A percentile compares a stretch with the other conserved stretches of the same genome.
Conservation (phyloP, 306 rosid genomes). For the Lagenaria siceraria region DNA sequence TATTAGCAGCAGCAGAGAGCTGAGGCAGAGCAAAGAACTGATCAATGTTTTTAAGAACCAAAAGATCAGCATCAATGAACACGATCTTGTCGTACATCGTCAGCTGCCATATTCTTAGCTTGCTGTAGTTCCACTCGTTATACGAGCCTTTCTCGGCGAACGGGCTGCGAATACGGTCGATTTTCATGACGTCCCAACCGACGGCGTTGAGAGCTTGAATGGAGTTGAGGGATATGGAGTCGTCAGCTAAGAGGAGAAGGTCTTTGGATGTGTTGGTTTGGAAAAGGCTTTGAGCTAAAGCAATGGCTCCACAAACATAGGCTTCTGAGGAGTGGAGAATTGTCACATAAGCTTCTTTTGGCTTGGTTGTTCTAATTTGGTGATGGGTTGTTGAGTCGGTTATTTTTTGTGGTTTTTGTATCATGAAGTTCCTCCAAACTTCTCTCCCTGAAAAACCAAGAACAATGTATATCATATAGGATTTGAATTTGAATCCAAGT, state of each 20-base stretch:
- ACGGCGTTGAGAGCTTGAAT: constrained; percentile 30
- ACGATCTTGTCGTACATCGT: constrained; percentile 42
- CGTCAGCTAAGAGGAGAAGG: constrained; percentile 60
- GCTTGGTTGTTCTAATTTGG: background rate
- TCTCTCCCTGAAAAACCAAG: constrained; percentile 28
- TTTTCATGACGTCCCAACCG: constrained; percentile 48
- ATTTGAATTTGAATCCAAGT: too few species aligned
- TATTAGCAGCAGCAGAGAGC: constrained; percentile 51
- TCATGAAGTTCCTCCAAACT: constrained; percentile 21
- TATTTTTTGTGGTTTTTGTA: background rate
- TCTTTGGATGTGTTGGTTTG: constrained; percentile 33
- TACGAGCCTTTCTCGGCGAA: constrained; percentile 40
- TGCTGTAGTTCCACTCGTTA: constrained; percentile 83
- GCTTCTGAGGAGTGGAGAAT: constrained; percentile 76
- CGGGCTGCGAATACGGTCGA: constrained; percentile 45
- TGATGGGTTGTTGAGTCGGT: background rate
- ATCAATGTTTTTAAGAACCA: constrained; percentile 35
- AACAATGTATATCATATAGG: too few species aligned
- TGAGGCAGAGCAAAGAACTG: constrained; percentile 32
- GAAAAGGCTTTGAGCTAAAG: constrained; percentile 68
- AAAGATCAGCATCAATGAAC: constrained; percentile 59
- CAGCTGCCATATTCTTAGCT: constrained; percentile 64
- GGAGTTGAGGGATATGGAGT: constrained; percentile 33
- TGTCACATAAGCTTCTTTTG: constrained; percentile 53
- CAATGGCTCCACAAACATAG: constrained; percentile 81